Evolutionary conservation across 1,139 yeast species (phyloP).

Genomic region (Taiozyma onychis): DNA sequence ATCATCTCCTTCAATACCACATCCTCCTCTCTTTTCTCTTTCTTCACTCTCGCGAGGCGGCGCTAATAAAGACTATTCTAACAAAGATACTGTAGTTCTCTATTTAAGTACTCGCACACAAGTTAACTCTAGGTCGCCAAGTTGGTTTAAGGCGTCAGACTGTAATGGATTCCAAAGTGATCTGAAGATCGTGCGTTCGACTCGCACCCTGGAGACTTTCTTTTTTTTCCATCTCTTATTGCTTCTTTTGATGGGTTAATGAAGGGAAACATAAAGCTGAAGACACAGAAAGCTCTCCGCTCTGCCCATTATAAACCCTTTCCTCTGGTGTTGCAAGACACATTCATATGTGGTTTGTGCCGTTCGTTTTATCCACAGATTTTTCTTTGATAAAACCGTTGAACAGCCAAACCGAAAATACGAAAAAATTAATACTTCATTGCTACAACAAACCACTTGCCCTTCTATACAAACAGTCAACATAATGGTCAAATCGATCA

Average conservation of each 20-base stretch:
- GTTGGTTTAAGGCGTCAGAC: constrained; percentile 81
- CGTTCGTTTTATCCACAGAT: not conserved
- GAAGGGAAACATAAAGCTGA: too few relatives aligned
- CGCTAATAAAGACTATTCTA: too few relatives aligned
- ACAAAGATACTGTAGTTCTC: too few relatives aligned
- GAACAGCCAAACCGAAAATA: not conserved
- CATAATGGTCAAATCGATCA: constrained; percentile 67
- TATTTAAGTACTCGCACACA: not conserved
- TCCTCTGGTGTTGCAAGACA: too few relatives aligned
- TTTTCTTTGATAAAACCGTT: not conserved
- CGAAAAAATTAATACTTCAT: not conserved
- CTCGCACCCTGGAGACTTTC: constrained; percentile 73
- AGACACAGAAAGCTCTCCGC: too few relatives aligned
- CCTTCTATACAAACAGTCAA: not conserved
- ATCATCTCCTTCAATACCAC: too few relatives aligned
- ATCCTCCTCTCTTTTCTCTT: too few relatives aligned
- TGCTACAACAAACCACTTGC: not conserved
- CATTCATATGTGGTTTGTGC: too few relatives aligned
- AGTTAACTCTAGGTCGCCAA: constrained; percentile 61
- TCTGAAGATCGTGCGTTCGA: constrained; percentile 85
- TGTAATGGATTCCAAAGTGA: constrained; percentile 53
- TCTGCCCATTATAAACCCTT: too few relatives aligned
- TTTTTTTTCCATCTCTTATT: constrained; percentile 27
- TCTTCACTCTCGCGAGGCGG: too few relatives aligned
- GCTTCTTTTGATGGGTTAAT: not conserved